Conservation (phyloP, 2,329 filamentous ascomycete species). For the Scedosporium dehoogii region DNA sequence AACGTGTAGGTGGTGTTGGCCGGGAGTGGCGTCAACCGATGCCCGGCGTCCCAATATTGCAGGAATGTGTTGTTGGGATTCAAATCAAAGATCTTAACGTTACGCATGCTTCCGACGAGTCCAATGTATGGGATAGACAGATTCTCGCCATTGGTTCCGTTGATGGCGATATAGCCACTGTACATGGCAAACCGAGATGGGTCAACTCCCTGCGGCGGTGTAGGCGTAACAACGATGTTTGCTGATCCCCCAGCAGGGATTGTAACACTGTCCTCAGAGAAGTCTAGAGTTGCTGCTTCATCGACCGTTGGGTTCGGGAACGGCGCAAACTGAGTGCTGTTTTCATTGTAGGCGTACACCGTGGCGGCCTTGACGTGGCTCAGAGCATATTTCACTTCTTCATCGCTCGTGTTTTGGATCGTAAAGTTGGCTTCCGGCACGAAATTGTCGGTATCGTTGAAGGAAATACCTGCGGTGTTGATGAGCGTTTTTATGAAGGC, state of each 20-base stretch:
- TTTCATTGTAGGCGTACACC: conserved; percentile 38
- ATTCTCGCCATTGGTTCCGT: conserved; percentile 23
- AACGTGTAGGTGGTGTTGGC: conserved; percentile 29
- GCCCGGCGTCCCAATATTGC: conserved; percentile 1
- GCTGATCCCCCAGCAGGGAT: conserved; percentile 16
- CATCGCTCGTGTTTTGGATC: conserved; percentile 42
- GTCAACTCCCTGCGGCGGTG: conserved; percentile 10
- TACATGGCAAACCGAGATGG: conserved; percentile 26
- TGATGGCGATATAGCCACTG: conserved; percentile 31
- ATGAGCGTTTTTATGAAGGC: conserved; percentile 43
- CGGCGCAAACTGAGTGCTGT: conserved; percentile 22
- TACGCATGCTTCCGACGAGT: conserved; percentile 20
- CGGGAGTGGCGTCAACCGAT: background rate
- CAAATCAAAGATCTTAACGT: conserved; percentile 22
- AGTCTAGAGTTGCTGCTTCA: conserved; percentile 18
- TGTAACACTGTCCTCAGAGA: conserved; percentile 32
- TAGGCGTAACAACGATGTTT: conserved; percentile 20
- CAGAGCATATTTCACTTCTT: conserved; percentile 40
- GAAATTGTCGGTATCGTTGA: conserved; percentile 55
- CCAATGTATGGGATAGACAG: conserved; percentile 30
- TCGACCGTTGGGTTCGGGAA: conserved; percentile 26
- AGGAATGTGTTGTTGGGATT: background rate
- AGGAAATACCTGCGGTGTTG: conserved; percentile 44
- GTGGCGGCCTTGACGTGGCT: conserved; percentile 40
- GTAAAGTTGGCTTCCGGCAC: conserved; percentile 37